These are phyloP conservation scores for Scalesia atractyloides DNA, from an alignment of 129 eudicot species.

Conservation along the genomic window DNA sequence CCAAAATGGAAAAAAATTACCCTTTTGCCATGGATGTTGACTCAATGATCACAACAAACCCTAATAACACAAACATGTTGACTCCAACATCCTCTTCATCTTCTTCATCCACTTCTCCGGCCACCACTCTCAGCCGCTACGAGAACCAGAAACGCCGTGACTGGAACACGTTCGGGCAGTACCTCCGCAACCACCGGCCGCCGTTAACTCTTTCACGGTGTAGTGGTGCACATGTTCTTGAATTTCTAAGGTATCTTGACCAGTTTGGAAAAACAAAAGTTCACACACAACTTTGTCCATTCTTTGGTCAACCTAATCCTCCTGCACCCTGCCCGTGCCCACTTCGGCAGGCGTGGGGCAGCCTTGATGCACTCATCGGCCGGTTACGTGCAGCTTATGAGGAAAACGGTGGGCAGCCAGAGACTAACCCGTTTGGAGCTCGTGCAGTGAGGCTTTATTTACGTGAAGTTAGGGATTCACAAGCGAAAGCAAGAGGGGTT, in stretches of 20 bases:
- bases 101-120: slow-evolving; percentile 38
- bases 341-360: slow-evolving; percentile 86
- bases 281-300: slow-evolving; percentile 74
- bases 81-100: slow-evolving; percentile 39
- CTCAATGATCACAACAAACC: slow-evolving; percentile 32
- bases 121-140: slow-evolving; percentile 76
- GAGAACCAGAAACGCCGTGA: slow-evolving; percentile 93
- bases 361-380: slow-evolving; percentile 83
- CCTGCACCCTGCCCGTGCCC: slow-evolving; percentile 92
- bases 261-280: slow-evolving; percentile 86
- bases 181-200: slow-evolving; percentile 88
- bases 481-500: slow-evolving; percentile 78
- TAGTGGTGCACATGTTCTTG: slow-evolving; percentile 82
- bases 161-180: slow-evolving; percentile 92
- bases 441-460: slow-evolving; percentile 79
- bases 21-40: slow-evolving; percentile 34
- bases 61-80: slow-evolving; percentile 6
- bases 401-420: slow-evolving; percentile 82
- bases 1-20: slow-evolving; percentile 38
- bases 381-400: slow-evolving; percentile 88
- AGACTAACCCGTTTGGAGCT: slow-evolving; percentile 76
- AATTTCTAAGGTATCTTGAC: slow-evolving; percentile 71
- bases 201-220: slow-evolving; percentile 72
- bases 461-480: slow-evolving; percentile 78
- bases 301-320: slow-evolving; percentile 73